Conservation (phyloP, 305 asterid species). For the Solanum hybrid region DNA sequence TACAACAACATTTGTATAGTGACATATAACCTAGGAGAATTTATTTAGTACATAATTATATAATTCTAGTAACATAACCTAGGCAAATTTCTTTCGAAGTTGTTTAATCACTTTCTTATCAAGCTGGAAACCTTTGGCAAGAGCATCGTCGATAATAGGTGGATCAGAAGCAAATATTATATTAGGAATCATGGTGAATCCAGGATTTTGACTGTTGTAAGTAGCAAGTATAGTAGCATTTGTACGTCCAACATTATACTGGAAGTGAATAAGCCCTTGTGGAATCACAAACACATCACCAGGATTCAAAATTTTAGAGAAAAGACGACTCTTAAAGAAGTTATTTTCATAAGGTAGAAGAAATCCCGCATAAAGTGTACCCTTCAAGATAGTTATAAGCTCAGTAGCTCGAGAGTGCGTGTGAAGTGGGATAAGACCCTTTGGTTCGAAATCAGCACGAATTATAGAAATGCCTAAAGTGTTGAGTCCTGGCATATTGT, state of each 20-base stretch:
- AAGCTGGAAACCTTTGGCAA: conserved; percentile 3
- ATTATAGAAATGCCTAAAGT: not conserved
- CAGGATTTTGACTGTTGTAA: conserved; percentile 4
- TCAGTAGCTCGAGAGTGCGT: conserved; percentile 2
- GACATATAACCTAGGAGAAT: not conserved
- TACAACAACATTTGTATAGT: not conserved
- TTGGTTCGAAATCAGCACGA: conserved; percentile 3
- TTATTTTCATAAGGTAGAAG: not conserved
- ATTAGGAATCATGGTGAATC: not conserved
- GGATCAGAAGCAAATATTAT: conserved; percentile 4
- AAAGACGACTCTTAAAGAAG: not conserved
- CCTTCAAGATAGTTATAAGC: conserved; percentile 1
- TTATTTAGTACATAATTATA: not conserved
- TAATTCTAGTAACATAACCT: not conserved
- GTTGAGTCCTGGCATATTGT: not conserved
- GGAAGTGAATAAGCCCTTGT: conserved; percentile 5
- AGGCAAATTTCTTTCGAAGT: not conserved
- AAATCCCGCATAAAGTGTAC: not conserved
- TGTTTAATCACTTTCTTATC: not conserved
- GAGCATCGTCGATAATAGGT: not conserved
- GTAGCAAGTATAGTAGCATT: not conserved
- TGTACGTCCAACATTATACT: not conserved
- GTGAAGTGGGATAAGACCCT: conserved; percentile 3
- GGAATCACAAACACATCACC: conserved; percentile 11
- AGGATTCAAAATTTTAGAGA: not conserved